Conservation (phyloP, 768 basidiomycete genomes). For the Dendrothele bispora region DNA sequence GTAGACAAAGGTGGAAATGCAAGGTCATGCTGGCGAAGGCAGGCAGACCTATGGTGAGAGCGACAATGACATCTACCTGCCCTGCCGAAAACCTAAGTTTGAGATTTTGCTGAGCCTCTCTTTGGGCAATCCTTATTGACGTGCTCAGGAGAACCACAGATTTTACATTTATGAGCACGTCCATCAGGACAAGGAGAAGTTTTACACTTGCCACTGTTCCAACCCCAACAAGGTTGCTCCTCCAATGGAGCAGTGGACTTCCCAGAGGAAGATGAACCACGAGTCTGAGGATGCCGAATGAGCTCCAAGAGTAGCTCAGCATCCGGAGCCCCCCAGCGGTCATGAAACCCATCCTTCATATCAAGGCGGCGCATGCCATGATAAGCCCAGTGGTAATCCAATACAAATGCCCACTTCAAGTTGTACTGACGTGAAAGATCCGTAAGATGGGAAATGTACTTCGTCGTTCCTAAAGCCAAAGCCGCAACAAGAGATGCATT, state of each 20-base stretch:
- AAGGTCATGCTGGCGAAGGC: conserved; percentile 12
- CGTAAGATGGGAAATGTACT: conserved; percentile 10
- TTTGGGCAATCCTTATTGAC: neutral
- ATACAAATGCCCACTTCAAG: conserved; percentile 12
- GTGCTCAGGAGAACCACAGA: conserved; percentile 1
- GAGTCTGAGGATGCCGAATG: neutral
- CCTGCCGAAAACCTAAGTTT: conserved; percentile 10
- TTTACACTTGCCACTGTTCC: conserved; percentile 11
- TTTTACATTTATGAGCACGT: conserved; percentile 11
- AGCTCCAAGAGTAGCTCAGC: conserved; percentile 5
- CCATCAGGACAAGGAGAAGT: conserved; percentile 7
- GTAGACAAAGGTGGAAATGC: neutral
- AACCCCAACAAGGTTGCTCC: conserved; percentile 12
- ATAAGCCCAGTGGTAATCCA: conserved; percentile 13
- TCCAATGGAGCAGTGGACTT: conserved; percentile 1
- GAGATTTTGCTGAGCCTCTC: conserved; percentile 4
- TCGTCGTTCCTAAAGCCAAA: neutral
- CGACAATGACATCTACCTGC: conserved; percentile 11
- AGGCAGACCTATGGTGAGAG: no score
- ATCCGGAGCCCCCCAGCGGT: conserved; percentile 9
- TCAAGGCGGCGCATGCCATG: conserved; percentile 8
- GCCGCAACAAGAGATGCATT: neutral
- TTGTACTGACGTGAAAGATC: conserved; percentile 12
- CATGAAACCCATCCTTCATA: conserved; percentile 11
- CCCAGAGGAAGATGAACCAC: neutral